Conservation (phyloP, 1,284 basidiomycete species). For the Singerocomus rubriflavus region DNA sequence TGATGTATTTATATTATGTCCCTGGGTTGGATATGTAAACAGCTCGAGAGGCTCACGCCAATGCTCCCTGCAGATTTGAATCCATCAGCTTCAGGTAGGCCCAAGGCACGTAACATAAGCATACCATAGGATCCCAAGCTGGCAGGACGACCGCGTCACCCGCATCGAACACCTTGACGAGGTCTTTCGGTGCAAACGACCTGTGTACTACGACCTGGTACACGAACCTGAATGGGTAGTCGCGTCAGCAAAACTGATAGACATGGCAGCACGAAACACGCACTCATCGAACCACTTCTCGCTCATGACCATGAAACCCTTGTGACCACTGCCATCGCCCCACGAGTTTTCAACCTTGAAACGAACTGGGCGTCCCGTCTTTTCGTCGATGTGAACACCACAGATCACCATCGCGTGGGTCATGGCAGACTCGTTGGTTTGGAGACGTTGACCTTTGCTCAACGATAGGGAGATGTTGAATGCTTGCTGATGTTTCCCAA, state of each 20-base stretch:
- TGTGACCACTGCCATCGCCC: constrained; percentile 78
- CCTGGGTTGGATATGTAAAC: background rate
- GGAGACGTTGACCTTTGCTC: constrained; percentile 83
- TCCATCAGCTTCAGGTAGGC: background rate
- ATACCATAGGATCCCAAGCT: constrained; percentile 90
- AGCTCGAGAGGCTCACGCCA: constrained; percentile 24
- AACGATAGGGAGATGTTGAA: constrained; percentile 59
- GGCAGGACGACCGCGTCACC: constrained; percentile 66
- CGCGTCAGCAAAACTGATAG: constrained; percentile 4
- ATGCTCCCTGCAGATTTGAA: constrained; percentile 27
- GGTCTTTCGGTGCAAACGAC: constrained; percentile 73
- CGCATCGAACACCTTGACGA: constrained; percentile 76
- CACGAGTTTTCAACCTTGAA: constrained; percentile 97
- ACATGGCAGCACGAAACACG: constrained; percentile 31
- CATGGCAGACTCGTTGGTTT: constrained; percentile 82
- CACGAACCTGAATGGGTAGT: constrained; percentile 53
- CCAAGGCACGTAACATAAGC: constrained; percentile 19
- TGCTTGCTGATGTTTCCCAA: constrained; percentile 39
- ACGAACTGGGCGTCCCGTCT: constrained; percentile 69
- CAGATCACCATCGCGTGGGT: constrained; percentile 95
- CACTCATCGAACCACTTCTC: constrained; percentile 90
- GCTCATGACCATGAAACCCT: constrained; percentile 92
- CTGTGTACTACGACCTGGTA: constrained; percentile 89
- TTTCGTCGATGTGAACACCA: constrained; percentile 81
- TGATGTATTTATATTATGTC: background rate